These are phyloP conservation scores for Clohesyomyces aquaticus DNA, from an alignment of 495 filamentous ascomycete species.

Conservation along the genomic window DNA sequence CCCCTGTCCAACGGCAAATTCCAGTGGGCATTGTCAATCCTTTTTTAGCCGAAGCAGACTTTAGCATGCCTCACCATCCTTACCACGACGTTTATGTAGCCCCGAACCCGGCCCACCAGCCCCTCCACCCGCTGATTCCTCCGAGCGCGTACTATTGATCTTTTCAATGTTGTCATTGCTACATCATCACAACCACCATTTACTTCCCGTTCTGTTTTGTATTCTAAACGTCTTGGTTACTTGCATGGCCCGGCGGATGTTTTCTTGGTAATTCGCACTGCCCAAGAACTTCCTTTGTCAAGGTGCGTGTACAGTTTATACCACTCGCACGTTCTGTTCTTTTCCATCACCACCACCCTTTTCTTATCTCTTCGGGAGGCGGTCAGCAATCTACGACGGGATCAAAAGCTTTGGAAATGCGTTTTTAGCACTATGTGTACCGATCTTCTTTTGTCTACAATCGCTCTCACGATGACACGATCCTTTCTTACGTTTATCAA, in stretches of 20 bases:
- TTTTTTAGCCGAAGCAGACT: constrained; percentile 67
- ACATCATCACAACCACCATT: not conserved
- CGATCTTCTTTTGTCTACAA: too few species aligned
- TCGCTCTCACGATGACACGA: too few species aligned
- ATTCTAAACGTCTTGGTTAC: not conserved
- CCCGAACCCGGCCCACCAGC: constrained; percentile 37
- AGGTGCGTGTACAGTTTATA: too few species aligned
- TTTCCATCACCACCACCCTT: too few species aligned
- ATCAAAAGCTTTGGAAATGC: too few species aligned
- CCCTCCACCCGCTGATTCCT: not conserved
- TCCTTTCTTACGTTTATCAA: not conserved
- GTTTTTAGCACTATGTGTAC: too few species aligned
- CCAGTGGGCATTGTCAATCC: constrained; percentile 63
- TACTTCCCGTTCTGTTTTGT: constrained; percentile 1
- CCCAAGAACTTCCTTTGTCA: not conserved
- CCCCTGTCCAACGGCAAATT: constrained; percentile 23
- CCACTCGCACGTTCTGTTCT: too few species aligned
- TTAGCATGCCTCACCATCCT: constrained; percentile 72
- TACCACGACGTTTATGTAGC: constrained; percentile 64
- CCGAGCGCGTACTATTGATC: not conserved
- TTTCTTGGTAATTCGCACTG: not conserved
- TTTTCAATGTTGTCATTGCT: not conserved
- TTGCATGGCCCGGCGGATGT: not conserved
- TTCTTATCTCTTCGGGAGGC: too few species aligned
- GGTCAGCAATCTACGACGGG: too few species aligned